Percentiles rank a stretch among this genome's conserved stretches.
phyloP scores from a whole-genome alignment of 176 grass and related monocot species.

The Poa annua region DNA sequence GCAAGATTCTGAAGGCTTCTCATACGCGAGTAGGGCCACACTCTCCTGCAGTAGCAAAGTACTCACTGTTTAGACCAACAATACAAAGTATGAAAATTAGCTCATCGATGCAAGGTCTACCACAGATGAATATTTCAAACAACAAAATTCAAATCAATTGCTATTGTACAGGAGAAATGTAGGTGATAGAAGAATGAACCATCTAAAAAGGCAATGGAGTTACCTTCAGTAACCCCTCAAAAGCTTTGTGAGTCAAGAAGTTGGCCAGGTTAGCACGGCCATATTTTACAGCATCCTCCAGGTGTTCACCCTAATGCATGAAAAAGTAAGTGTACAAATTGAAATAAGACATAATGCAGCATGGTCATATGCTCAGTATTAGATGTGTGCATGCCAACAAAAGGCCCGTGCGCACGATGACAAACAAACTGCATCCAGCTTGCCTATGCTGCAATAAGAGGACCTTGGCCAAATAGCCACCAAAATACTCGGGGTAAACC shows the following conservation, averaged over 20 bases:
- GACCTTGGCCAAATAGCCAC: not conserved
- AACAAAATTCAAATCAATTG: not conserved
- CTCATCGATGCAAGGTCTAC: not conserved
- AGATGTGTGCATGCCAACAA: not conserved
- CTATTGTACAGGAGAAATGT: slow-evolving; percentile 5
- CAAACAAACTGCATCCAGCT: not conserved
- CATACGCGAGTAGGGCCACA: slow-evolving; percentile 76
- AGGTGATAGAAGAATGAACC: slow-evolving; percentile 32
- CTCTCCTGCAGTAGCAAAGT: slow-evolving; percentile 62
- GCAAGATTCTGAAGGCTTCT: slow-evolving; percentile 68
- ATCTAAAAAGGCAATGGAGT: slow-evolving; percentile 13
- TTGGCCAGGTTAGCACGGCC: slow-evolving; percentile 69
- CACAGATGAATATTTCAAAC: slow-evolving; percentile 22
- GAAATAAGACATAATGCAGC: slow-evolving; percentile 14
- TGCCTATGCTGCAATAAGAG: not conserved
- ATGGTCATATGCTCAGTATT: not conserved
- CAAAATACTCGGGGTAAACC: not conserved
- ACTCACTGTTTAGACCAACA: slow-evolving; percentile 25
- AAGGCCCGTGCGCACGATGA: not conserved
- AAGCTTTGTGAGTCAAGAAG: slow-evolving; percentile 74
- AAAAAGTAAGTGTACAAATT: slow-evolving; percentile 23
- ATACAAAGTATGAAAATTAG: not conserved
- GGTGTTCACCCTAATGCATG: slow-evolving; percentile 63
- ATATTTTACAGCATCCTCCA: slow-evolving; percentile 79
- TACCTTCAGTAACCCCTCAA: slow-evolving; percentile 72